Conservation (phyloP, 805 yeast species). For the Candida pseudofarinosa region DNA sequence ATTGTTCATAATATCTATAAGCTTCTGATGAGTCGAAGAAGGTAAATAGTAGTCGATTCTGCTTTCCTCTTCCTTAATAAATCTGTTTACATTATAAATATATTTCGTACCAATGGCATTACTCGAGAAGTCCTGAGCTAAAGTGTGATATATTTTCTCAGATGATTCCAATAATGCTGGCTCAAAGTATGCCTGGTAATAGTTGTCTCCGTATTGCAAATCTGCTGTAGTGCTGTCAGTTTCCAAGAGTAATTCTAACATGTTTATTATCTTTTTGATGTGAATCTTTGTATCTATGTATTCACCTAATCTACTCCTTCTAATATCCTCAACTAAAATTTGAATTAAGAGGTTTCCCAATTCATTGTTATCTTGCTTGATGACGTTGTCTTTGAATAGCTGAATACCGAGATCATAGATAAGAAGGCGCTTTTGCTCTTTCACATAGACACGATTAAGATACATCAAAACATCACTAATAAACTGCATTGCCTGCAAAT, state of each 20-base stretch:
- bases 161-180: conserved; percentile 56
- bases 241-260: conserved; percentile 67
- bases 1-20: conserved; percentile 54
- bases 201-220: conserved; percentile 48
- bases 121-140: conserved; percentile 43
- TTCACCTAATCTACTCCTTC: conserved; percentile 50
- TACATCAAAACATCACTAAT: conserved; percentile 84
- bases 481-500: conserved; percentile 67
- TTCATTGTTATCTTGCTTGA: conserved; percentile 45
- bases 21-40: conserved; percentile 47
- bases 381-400: conserved; percentile 57
- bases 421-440: conserved; percentile 57
- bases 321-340: conserved; percentile 52
- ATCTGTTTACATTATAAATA: conserved; percentile 45
- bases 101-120: conserved; percentile 51
- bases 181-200: conserved; percentile 63
- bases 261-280: conserved; percentile 57
- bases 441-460: conserved; percentile 78
- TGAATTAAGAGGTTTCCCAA: conserved; percentile 50
- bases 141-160: conserved; percentile 47
- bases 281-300: conserved; percentile 53
- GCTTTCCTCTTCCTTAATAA: conserved; percentile 60
- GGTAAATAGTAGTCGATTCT: conserved; percentile 55
- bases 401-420: conserved; percentile 72
- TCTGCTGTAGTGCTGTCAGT: conserved; percentile 16